Conservation (phyloP, 306 rosid genomes). For the Gastrolobium villosum region DNA sequence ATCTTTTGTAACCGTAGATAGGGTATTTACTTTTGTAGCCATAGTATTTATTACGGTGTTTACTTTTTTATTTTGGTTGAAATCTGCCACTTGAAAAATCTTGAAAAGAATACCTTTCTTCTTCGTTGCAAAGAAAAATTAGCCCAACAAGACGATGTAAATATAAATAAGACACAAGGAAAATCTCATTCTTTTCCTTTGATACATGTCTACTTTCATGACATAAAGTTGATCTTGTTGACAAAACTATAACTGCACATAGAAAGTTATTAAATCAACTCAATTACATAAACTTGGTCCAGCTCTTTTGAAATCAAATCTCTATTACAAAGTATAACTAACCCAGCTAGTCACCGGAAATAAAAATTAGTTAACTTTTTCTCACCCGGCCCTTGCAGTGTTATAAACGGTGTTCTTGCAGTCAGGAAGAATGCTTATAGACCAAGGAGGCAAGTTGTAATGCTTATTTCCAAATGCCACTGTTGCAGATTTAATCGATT, state of each 20-base stretch:
- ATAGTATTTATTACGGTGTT: too few relatives aligned
- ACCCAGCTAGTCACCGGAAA: conserved; percentile 6
- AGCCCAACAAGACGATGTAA: background rate
- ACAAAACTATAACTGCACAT: background rate
- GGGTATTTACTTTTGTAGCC: too few relatives aligned
- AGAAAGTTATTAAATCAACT: conserved; percentile 9
- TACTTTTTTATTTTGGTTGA: conserved; percentile 29
- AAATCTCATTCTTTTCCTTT: conserved; percentile 10
- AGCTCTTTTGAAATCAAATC: conserved; percentile 10
- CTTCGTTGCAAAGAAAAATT: conserved; percentile 35
- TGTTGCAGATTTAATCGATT: conserved; percentile 70
- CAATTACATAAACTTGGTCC: background rate
- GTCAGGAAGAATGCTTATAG: conserved; percentile 97
- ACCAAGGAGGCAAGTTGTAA: conserved; percentile 99
- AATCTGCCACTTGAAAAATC: conserved; percentile 7
- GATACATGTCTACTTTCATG: background rate
- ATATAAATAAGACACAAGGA: background rate
- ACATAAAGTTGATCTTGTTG: background rate
- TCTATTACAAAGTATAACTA: conserved; percentile 30
- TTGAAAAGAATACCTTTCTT: background rate
- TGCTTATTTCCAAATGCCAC: conserved; percentile 86
- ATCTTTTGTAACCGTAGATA: too few relatives aligned
- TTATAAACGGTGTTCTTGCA: conserved; percentile 91
- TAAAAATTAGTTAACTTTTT: conserved; percentile 2
- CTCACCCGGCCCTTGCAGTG: conserved; percentile 99